Base-by-base conservation (phyloP, 2,329 filamentous ascomycete species). In the Stromatinia cepivora region DNA sequence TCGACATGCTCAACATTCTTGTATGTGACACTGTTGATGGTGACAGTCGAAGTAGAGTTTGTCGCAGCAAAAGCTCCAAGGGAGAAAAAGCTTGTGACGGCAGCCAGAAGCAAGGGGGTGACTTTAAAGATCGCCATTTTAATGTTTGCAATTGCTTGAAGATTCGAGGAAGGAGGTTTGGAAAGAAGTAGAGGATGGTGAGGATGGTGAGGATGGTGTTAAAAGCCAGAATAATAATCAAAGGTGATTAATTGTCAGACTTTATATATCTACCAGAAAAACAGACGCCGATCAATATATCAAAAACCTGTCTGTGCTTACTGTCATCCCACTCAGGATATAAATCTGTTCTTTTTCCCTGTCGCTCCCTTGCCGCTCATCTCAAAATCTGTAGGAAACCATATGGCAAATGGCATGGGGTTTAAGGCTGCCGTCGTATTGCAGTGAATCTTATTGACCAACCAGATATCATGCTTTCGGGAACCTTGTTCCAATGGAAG, bases 61-160 rank as follows among this genome's bases (percentile, higher is more conserved):
- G 4, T 34, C 4, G 22, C 46, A 10, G 59, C 46, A 50, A 63
- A 25, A 8, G 59, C 59, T 36, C 31, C 46, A 39, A 39, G 5
- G 2, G 59, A 63, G 46, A 63, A 50, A 20, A 11, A 52, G 22
- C 56, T 28, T n/a, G 56, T 20, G n/a, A 15, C 22, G 10, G 46
- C 22, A 36, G 46, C 59, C 22, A 63, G 50, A 46, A 63, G 59
- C 22, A 63, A 52, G 3, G 45, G 59, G 6, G 31, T 28, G 15
- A 39, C 13, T 50, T 39, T 63, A 4, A 63, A 50, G 46, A 63
- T 36, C 6, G 46, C 46, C 59, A 63, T 63, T 36, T 52, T 7
- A 25, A 39, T 42, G 54, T 39, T 39, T 25, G 3, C 15, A 25
- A 25, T 42, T 25, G 34, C 13, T 39, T 25, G 36, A 36, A 25